A percentile compares a stretch with the other conserved stretches of the same genome.
Conservation (phyloP, 208 protist species). For the Angomonas deanei region DNA sequence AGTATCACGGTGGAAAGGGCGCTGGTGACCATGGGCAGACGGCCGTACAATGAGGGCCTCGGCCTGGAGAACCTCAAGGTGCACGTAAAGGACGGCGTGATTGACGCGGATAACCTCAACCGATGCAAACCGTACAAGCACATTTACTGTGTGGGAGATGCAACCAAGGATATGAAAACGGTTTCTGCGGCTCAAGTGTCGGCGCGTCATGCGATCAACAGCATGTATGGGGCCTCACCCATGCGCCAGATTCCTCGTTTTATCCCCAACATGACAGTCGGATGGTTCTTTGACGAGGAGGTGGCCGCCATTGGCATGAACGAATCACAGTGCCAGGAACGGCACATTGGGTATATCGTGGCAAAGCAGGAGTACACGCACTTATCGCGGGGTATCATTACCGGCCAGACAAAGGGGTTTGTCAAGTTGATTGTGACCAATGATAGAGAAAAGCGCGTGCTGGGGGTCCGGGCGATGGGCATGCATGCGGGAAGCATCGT, state of each 20-base stretch:
- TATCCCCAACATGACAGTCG: constrained; percentile 35
- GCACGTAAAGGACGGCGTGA: constrained; percentile 30
- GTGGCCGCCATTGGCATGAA: constrained; percentile 59
- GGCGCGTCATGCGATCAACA: constrained; percentile 41
- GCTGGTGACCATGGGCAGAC: constrained; percentile 49
- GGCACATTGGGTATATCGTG: constrained; percentile 44
- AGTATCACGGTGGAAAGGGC: constrained; percentile 48
- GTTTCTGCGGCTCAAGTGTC: constrained; percentile 47
- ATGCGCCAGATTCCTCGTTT: constrained; percentile 13
- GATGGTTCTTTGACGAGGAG: constrained; percentile 59
- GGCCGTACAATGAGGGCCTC: constrained; percentile 37
- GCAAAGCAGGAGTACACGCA: constrained; percentile 32
- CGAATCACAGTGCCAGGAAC: constrained; percentile 50
- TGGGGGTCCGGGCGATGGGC: constrained; percentile 58
- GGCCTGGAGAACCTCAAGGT: constrained; percentile 54
- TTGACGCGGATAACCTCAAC: constrained; percentile 41
- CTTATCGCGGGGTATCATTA: constrained; percentile 40
- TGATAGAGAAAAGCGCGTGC: constrained; percentile 52
- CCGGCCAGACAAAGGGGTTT: constrained; percentile 45
- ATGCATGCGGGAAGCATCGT: constrained; percentile 57
- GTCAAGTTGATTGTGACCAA: constrained; percentile 72
- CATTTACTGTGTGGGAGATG: constrained; percentile 73
- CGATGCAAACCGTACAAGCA: constrained; percentile 59
- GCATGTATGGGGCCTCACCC: constrained; percentile 46
- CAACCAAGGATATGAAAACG: constrained; percentile 16